Percentiles rank a stretch among this genome's conserved stretches.
Evolutionary conservation across 1,284 basidiomycete species (phyloP).

Genomic region (Papiliotrema laurentii): DNA sequence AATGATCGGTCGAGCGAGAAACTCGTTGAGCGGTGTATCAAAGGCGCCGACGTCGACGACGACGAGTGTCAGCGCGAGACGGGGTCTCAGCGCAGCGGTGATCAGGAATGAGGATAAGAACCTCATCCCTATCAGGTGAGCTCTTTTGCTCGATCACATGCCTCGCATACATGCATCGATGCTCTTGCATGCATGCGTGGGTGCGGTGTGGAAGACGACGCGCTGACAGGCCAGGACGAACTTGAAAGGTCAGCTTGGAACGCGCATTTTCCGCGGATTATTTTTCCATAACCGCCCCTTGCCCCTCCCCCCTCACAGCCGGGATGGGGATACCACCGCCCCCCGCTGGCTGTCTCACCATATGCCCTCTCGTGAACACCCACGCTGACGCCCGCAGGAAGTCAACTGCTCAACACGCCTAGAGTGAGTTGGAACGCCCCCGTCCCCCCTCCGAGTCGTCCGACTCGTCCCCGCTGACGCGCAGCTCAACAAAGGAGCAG

Average conservation of each 20-base stretch:
- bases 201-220: not conserved
- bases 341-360: not conserved
- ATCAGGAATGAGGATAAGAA: conserved; percentile 13
- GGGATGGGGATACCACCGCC: not conserved
- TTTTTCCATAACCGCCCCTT: not conserved
- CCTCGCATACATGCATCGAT: not conserved
- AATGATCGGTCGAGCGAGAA: not conserved
- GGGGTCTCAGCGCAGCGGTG: conserved; percentile 7
- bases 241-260: conserved; percentile 18
- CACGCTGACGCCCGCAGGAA: conserved; percentile 7
- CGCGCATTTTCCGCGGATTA: not conserved
- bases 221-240: conserved; percentile 20
- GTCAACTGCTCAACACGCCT: conserved; percentile 40
- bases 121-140: conserved; percentile 6
- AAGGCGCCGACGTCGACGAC: too few species aligned
- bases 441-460: not conserved
- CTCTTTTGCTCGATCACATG: not conserved
- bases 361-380: too few species aligned
- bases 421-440: conserved; percentile 23
- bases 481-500: conserved; percentile 56
- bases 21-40: not conserved
- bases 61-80: conserved; percentile 1
- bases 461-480: not conserved
- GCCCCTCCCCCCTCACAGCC: not conserved
- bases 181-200: not conserved